Percentiles rank a stretch among this genome's conserved stretches.
Conservation (phyloP, 345 rosid species). For the Sapria himalayana region DNA sequence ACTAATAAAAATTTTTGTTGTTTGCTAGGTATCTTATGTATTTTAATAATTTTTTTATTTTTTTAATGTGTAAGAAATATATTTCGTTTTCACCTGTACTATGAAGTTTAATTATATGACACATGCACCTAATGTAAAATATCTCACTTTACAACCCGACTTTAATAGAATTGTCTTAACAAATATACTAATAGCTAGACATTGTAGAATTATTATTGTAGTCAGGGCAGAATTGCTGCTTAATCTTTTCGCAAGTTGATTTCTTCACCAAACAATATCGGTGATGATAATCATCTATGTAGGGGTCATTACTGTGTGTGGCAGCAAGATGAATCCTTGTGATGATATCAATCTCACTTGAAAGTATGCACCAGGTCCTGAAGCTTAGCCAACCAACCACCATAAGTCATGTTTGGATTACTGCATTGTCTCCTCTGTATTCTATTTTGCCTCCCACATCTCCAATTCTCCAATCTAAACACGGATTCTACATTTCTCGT, state of each 20-base stretch:
- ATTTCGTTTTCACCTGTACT: too few species aligned
- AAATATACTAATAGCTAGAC: too few species aligned
- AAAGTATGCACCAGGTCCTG: slow-evolving; percentile 63
- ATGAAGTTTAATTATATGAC: too few species aligned
- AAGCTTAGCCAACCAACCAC: slow-evolving; percentile 56
- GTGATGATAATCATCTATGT: slow-evolving; percentile 87
- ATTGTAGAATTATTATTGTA: too few species aligned
- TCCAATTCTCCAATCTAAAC: slow-evolving; percentile 38
- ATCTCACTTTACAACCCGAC: too few species aligned
- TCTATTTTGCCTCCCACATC: slow-evolving; percentile 47
- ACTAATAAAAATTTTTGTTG: too few species aligned
- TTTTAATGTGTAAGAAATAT: too few species aligned
- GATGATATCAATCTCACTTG: slow-evolving; percentile 67
- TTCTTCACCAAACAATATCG: slow-evolving; percentile 83
- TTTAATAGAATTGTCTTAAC: too few species aligned
- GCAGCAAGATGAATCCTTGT: slow-evolving; percentile 87
- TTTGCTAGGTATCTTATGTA: too few species aligned
- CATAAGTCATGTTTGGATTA: slow-evolving; percentile 21
- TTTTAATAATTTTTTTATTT: too few species aligned
- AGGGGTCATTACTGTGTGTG: slow-evolving; percentile 87
- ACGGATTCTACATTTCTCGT: slow-evolving; percentile 33
- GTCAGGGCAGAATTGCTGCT: slow-evolving; percentile 76
- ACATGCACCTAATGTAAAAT: too few species aligned
- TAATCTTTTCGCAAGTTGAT: slow-evolving; percentile 52
- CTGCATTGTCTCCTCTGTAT: slow-evolving; percentile 46